Base-by-base conservation (phyloP, 2,329 filamentous ascomycete species). In the Sporothrix schenckii region DNA sequence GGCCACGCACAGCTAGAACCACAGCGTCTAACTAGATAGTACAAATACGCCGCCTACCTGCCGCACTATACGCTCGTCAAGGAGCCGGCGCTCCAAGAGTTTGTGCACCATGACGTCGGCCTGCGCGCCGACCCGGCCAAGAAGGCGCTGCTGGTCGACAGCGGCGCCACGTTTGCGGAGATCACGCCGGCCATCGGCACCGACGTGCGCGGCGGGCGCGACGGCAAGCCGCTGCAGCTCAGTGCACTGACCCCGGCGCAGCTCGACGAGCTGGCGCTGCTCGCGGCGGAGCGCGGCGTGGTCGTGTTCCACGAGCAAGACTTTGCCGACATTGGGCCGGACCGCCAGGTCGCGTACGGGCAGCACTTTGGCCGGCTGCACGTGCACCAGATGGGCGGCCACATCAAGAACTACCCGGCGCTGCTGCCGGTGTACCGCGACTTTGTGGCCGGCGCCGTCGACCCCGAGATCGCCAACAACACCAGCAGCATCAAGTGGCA, bases 351-450 rank as follows among this genome's bases (percentile, higher is more conserved):
- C 7, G 75, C 78, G 21, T 75, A 84, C 2, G 83, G 83, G 61
- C 78, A 81, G 71, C 80, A 84, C 75, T 84, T 81, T 73, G 82
- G 82, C 11, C 76, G 75, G 4, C 75, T 83, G 34, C 81, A 83
- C 69, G 78, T 77, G n/a, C 81, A 83, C 72, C 81, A 82, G 34
- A 83, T 83, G 66, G 77, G 79, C 50, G 82, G 81, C 0, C 83
- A 80, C 66, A 76, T 75, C 3, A 80, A 80, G 34, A 80, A 83
- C 71, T 80, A 81, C 72, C 80, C 82, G 10, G 79, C 80, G 67
- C 75, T 82, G 6, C 73, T 83, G 80, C 80, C 80, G 76, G 10
- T 78, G 72, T 24, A 79, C 75, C 5, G 82, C 81, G 63, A 73
- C 47, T 70, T 70, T 68, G 70, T 72, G 58, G 71, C 71, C n/a